These are phyloP conservation scores for Globisporangium abappressorium DNA, from an alignment of 352 stramenopile species.

Conservation along the genomic window DNA sequence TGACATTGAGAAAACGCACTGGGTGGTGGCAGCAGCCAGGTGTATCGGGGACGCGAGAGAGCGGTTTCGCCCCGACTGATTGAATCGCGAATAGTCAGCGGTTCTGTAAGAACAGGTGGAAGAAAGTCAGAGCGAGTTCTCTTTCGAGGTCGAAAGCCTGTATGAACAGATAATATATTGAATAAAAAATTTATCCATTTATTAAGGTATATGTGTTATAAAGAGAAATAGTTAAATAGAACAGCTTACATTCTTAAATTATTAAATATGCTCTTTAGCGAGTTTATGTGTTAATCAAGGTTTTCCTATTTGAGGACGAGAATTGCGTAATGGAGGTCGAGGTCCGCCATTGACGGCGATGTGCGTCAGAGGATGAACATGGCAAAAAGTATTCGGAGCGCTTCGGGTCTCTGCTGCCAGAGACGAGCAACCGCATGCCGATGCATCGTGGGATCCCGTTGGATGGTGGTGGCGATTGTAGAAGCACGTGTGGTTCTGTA, in stretches of 20 bases:
- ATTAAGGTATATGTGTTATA: background rate
- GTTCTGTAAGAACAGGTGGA: slow-evolving; percentile 10
- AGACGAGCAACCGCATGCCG: background rate
- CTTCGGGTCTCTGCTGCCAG: background rate
- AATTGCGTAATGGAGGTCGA: background rate
- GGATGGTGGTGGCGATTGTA: background rate
- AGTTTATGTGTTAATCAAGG: background rate
- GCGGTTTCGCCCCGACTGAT: background rate
- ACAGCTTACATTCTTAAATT: background rate
- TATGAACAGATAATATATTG: too few species aligned
- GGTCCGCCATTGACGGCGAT: background rate
- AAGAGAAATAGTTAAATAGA: background rate
- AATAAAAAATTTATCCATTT: background rate
- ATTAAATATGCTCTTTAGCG: background rate
- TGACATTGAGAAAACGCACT: background rate
- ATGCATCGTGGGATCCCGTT: background rate
- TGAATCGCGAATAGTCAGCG: background rate
- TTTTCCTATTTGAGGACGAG: background rate
- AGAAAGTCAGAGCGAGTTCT: slow-evolving; percentile 9
- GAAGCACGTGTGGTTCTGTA: background rate
- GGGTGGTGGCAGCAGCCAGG: slow-evolving; percentile 2
- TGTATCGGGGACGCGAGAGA: background rate
- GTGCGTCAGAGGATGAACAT: background rate
- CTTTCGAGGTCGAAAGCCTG: background rate
- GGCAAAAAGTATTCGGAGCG: background rate